These are phyloP conservation scores for Candida berthetii DNA, from an alignment of 805 yeast genomes.

Conservation along the genomic window DNA sequence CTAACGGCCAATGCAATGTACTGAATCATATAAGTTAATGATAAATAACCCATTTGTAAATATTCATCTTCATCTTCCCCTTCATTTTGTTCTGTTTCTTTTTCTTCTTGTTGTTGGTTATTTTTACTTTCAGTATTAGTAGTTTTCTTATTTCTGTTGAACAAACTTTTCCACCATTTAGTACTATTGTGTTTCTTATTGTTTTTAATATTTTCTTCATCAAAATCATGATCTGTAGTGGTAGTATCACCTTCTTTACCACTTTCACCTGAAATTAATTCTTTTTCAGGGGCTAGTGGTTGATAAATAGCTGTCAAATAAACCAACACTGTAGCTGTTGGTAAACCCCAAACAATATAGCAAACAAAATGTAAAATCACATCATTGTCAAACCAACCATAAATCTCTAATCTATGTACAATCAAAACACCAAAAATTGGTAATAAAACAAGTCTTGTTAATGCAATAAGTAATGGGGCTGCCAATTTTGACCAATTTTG, in stretches of 20 bases:
- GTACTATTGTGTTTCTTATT: too few species aligned
- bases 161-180: too few species aligned
- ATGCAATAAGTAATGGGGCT: slow-evolving; percentile 51
- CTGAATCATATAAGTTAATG: background rate
- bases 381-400: slow-evolving; percentile 56
- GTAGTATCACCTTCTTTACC: background rate
- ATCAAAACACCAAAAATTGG: slow-evolving; percentile 77
- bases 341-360: slow-evolving; percentile 71
- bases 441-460: slow-evolving; percentile 54
- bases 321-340: slow-evolving; percentile 83
- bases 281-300: slow-evolving; percentile 30
- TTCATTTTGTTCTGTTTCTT: background rate
- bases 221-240: background rate
- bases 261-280: background rate
- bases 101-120: too few species aligned
- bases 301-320: slow-evolving; percentile 86
- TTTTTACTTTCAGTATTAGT: too few species aligned
- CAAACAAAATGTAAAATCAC: slow-evolving; percentile 62
- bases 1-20: background rate
- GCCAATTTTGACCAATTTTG: slow-evolving; percentile 56
- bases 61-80: background rate
- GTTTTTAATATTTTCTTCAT: too few species aligned
- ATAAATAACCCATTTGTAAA: background rate
- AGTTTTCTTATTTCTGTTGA: background rate
- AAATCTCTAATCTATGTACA: slow-evolving; percentile 50